A percentile compares a stretch with the other conserved stretches of the same genome.
Evolutionary conservation across 148 eudicot species (phyloP).

Genomic region (Persicaria maculosa): DNA sequence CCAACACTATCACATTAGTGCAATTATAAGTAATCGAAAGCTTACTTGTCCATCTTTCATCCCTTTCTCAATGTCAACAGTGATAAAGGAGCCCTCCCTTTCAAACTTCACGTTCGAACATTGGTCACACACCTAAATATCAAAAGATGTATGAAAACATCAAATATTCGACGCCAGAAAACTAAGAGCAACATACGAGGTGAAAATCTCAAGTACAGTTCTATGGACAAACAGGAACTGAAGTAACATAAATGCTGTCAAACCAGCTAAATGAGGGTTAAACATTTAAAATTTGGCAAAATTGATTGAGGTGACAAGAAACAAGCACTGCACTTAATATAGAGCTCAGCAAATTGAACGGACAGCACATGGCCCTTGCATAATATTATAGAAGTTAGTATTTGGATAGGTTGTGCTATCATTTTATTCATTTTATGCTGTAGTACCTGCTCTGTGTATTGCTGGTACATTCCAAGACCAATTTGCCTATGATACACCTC

Average conservation of each 20-base stretch:
- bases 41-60: conserved; percentile 98
- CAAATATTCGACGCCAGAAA: background rate
- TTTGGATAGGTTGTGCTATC: background rate
- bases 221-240: background rate
- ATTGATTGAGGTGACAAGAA: background rate
- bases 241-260: background rate
- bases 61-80: conserved; percentile 97
- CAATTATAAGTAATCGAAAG: conserved; percentile 5
- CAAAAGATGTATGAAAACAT: background rate
- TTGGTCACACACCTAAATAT: conserved; percentile 77
- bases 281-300: background rate
- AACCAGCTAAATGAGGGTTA: background rate
- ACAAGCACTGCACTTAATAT: background rate
- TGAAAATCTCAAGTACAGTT: no score
- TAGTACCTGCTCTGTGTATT: conserved; percentile 87
- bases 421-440: background rate
- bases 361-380: background rate
- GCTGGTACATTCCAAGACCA: conserved; percentile 99
- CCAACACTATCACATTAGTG: background rate
- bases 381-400: background rate
- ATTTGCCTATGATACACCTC: conserved; percentile 95
- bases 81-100: conserved; percentile 76
- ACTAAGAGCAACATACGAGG: background rate
- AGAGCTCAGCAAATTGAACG: background rate
- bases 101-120: conserved; percentile 89